Conservation (phyloP, 2,329 filamentous ascomycete species). For the Shiraia bambusicola region DNA sequence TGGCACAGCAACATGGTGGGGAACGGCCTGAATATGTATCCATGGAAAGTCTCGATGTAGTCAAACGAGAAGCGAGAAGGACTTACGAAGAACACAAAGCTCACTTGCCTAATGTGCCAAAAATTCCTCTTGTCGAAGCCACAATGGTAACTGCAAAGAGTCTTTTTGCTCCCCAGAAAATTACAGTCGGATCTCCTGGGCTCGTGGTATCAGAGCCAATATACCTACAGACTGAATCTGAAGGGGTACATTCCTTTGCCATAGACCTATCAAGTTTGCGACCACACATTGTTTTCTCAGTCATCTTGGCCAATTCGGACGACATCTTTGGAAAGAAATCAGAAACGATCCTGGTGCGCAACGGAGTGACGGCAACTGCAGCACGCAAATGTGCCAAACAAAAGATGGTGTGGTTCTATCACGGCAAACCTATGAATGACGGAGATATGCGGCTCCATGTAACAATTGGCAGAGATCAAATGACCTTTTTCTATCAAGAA, state of each 20-base stretch:
- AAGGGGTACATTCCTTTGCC: slow-evolving; percentile 6
- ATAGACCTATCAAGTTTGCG: slow-evolving; percentile 5
- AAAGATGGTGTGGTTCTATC: slow-evolving; percentile 5
- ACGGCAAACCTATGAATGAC: slow-evolving; percentile 10
- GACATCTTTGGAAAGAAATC: slow-evolving; percentile 3
- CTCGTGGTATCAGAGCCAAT: slow-evolving; percentile 4
- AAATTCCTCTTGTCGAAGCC: slow-evolving; percentile 5
- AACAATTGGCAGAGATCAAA: slow-evolving; percentile 7
- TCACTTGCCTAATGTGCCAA: slow-evolving; percentile 2
- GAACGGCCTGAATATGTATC: slow-evolving; percentile 3
- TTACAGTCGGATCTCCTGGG: slow-evolving; percentile 2
- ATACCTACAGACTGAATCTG: slow-evolving; percentile 4
- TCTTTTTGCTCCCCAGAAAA: neutral
- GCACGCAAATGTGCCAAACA: slow-evolving; percentile 2
- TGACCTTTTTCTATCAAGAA: slow-evolving; percentile 8
- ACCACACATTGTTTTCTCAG: slow-evolving; percentile 3
- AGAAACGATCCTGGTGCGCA: slow-evolving; percentile 4
- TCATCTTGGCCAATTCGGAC: slow-evolving; percentile 1
- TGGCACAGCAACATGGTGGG: neutral
- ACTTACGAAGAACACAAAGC: slow-evolving; percentile 2
- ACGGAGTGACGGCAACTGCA: slow-evolving; percentile 7
- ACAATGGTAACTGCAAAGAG: slow-evolving; percentile 3
- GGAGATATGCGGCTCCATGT: slow-evolving; percentile 8
- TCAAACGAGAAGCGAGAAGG: slow-evolving; percentile 2
- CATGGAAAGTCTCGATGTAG: slow-evolving; percentile 1